These are phyloP conservation scores for Simplicillium aogashimaense DNA, from an alignment of 2,329 filamentous ascomycete species.

Conservation along the genomic window DNA sequence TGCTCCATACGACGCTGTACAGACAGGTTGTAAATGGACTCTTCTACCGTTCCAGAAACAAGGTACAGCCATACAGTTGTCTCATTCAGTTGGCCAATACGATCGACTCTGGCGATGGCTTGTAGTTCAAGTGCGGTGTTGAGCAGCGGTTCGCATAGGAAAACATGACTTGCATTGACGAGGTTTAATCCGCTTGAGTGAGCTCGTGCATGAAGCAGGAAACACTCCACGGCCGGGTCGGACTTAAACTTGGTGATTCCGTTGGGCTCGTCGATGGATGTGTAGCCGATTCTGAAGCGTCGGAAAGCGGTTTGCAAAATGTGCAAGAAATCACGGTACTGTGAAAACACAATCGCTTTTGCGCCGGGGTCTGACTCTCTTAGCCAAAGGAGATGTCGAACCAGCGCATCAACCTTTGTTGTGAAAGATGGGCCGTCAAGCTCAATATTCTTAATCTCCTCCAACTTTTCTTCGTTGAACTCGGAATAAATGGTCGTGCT, in stretches of 20 bases:
- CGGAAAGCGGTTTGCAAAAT: conserved; percentile 63
- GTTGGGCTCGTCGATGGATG: conserved; percentile 56
- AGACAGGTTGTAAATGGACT: conserved; percentile 82
- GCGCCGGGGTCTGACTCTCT: conserved; percentile 74
- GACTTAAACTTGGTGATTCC: conserved; percentile 70
- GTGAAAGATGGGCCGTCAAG: conserved; percentile 66
- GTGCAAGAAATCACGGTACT: conserved; percentile 69
- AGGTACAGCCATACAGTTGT: conserved; percentile 96
- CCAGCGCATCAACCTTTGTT: conserved; percentile 79
- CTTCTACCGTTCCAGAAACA: conserved; percentile 82
- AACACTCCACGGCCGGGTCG: conserved; percentile 66
- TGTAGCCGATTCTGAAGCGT: conserved; percentile 62
- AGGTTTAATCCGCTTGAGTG: conserved; percentile 86
- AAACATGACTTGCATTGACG: conserved; percentile 87
- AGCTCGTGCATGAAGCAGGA: conserved; percentile 80
- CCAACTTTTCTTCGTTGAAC: conserved; percentile 60
- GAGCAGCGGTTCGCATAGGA: conserved; percentile 86
- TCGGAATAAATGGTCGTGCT: conserved; percentile 61
- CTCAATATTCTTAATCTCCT: conserved; percentile 74
- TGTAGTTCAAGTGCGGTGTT: conserved; percentile 92
- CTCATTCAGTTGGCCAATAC: conserved; percentile 79
- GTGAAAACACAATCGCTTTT: conserved; percentile 91
- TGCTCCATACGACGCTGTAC: conserved; percentile 71
- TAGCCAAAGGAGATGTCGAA: conserved; percentile 77
- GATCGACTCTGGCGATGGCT: conserved; percentile 87